Conservation (phyloP, 2,329 filamentous ascomycete genomes). For the Cladosporium velox region DNA sequence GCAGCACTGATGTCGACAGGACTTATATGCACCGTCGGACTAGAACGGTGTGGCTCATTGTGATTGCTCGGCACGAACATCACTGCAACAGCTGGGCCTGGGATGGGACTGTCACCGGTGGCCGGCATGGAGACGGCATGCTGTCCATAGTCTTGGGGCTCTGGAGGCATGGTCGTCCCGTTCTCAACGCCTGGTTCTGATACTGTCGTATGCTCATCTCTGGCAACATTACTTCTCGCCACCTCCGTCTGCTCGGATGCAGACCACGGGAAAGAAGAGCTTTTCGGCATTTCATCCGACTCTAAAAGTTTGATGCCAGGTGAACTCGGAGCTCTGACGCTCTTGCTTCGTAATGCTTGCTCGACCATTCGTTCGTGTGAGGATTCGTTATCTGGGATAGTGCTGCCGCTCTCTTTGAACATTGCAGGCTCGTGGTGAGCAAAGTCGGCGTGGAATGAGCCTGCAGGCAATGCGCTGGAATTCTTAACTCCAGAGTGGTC, state of each 20-base stretch:
- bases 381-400: slow-evolving; percentile 44
- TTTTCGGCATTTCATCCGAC: slow-evolving; percentile 21
- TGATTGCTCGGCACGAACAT: not conserved
- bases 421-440: slow-evolving; percentile 43
- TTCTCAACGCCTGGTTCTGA: not conserved
- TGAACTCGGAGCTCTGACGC: slow-evolving; percentile 9
- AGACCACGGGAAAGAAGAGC: slow-evolving; percentile 33
- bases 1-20: not conserved
- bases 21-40: slow-evolving; percentile 11
- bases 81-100: slow-evolving; percentile 1
- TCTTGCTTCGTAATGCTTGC: slow-evolving; percentile 33
- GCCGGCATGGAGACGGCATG: not conserved
- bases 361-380: slow-evolving; percentile 45
- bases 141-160: not conserved
- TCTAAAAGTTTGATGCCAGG: slow-evolving; percentile 12
- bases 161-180: not conserved
- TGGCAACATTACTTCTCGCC: not conserved
- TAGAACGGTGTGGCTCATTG: not conserved
- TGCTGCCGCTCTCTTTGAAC: slow-evolving; percentile 47
- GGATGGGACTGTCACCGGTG: not conserved
- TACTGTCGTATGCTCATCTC: not conserved
- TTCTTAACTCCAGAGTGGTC: slow-evolving; percentile 26
- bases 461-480: slow-evolving; percentile 33
- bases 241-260: slow-evolving; percentile 25
- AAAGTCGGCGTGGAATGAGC: slow-evolving; percentile 41